Evolutionary conservation across 306 rosid genomes (phyloP).

Genomic region (Senna tora): DNA sequence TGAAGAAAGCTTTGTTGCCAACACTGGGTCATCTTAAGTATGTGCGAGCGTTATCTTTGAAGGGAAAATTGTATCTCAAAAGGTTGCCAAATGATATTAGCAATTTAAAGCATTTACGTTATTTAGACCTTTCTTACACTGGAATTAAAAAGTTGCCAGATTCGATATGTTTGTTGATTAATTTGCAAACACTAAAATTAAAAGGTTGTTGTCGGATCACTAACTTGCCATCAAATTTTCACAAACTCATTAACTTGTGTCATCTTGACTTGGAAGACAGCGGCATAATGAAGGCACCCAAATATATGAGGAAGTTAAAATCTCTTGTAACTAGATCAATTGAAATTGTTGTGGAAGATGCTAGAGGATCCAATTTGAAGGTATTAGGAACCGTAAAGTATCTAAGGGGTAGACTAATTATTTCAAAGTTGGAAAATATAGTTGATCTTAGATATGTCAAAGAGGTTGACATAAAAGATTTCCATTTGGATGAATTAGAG

Average conservation of each 20-base stretch:
- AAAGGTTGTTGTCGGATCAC: rapidly evolving
- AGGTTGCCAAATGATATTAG: not conserved
- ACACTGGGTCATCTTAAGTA: not conserved
- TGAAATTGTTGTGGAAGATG: not conserved
- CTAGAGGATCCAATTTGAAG: not conserved
- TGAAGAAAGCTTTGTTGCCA: not conserved
- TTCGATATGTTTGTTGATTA: not conserved
- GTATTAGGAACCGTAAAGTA: slow-evolving; percentile 1
- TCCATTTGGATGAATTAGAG: not conserved
- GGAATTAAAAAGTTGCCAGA: not conserved
- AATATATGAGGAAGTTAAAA: not conserved
- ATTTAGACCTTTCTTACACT: not conserved
- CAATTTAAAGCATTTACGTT: slow-evolving; percentile 3
- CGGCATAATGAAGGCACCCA: not conserved
- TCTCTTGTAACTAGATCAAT: slow-evolving; percentile 1
- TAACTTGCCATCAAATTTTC: not conserved
- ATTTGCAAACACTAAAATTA: slow-evolving; percentile 2
- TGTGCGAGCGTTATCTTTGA: not conserved
- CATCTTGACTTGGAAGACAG: not conserved
- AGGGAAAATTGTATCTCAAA: too few species aligned
- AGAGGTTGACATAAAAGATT: not conserved
- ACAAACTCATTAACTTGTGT: not conserved
- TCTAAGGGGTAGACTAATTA: slow-evolving; percentile 19
- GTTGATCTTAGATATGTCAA: not conserved
- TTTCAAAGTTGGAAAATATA: not conserved